phyloP scores from a whole-genome alignment of 2,329 filamentous ascomycete genomes.

The Lachnellula cervina region DNA sequence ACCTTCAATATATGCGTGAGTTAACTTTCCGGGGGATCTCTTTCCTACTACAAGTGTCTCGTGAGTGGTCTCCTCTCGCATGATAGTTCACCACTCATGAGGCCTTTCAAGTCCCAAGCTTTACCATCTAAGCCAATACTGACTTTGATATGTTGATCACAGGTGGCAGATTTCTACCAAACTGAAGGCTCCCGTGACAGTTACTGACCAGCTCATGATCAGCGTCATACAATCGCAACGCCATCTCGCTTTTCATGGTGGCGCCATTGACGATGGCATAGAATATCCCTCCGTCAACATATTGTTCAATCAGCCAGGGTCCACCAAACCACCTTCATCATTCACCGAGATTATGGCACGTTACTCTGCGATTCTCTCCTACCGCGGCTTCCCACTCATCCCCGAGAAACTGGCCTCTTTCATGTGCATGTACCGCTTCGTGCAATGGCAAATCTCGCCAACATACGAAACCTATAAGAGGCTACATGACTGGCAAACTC shows the following conservation, averaged over 20 bases:
- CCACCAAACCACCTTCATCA: conserved; percentile 17
- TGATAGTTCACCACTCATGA: too few species aligned
- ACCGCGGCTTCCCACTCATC: conserved; percentile 24
- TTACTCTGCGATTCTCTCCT: conserved; percentile 24
- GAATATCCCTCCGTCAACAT: conserved; percentile 27
- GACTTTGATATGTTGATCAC: too few species aligned
- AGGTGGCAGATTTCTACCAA: conserved; percentile 30
- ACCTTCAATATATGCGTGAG: conserved; percentile 23
- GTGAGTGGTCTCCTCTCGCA: too few species aligned
- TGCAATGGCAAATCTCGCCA: conserved; percentile 29
- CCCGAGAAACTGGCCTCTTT: conserved; percentile 29
- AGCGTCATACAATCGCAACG: conserved; percentile 27
- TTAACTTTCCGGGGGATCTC: too few species aligned
- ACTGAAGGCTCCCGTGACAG: conserved; percentile 26
- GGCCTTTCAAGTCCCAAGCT: too few species aligned
- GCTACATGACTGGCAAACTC: conserved; percentile 27
- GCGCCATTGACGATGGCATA: conserved; percentile 17
- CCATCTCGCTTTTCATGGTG: conserved; percentile 17
- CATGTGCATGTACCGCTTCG: conserved; percentile 31
- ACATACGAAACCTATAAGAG: conserved; percentile 20
- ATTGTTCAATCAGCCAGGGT: conserved; percentile 23
- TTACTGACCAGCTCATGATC: conserved; percentile 28
- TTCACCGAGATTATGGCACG: conserved; percentile 26
- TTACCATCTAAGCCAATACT: too few species aligned
- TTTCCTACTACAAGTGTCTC: too few species aligned